Conservation (phyloP, 2,329 filamentous ascomycete species). For the Xylogone sp. region DNA sequence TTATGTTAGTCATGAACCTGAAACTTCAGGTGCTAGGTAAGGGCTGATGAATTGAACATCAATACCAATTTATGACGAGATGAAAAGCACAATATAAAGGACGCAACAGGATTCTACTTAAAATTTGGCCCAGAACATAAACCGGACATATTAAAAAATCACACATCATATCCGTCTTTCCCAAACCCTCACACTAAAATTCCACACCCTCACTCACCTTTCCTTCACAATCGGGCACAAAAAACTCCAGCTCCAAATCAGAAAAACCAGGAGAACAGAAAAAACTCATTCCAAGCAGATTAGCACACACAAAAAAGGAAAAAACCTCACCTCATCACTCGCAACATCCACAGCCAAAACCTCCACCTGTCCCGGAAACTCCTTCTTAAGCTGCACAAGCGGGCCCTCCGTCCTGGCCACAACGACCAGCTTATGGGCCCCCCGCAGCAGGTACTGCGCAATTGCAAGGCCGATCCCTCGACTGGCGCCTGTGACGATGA, state of each 20-base stretch:
- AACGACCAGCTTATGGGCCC: conserved; percentile 55
- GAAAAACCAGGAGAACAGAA: neutral
- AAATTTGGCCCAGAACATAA: too few relatives aligned
- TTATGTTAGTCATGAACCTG: neutral
- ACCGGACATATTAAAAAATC: too few relatives aligned
- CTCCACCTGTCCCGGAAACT: conserved; percentile 50
- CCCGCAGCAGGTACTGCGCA: conserved; percentile 45
- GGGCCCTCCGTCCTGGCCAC: conserved; percentile 50
- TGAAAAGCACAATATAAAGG: too few relatives aligned
- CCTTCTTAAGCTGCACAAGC: conserved; percentile 47
- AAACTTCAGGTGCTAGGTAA: neutral
- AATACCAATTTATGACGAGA: too few relatives aligned
- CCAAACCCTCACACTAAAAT: too few relatives aligned
- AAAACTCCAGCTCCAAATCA: too few relatives aligned
- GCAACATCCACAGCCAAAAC: conserved; percentile 53
- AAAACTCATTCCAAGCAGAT: too few relatives aligned
- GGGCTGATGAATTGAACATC: neutral
- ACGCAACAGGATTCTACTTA: too few relatives aligned
- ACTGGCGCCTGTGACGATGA: conserved; percentile 66
- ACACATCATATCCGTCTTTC: too few relatives aligned
- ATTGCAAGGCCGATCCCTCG: conserved; percentile 59
- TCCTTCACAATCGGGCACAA: too few relatives aligned
- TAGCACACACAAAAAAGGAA: too few relatives aligned
- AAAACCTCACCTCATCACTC: conserved; percentile 43
- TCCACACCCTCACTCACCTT: too few relatives aligned